These are phyloP conservation scores for Nematocida sp. DNA, from an alignment of 371 early-diverging fungal species.

Conservation along the genomic window DNA sequence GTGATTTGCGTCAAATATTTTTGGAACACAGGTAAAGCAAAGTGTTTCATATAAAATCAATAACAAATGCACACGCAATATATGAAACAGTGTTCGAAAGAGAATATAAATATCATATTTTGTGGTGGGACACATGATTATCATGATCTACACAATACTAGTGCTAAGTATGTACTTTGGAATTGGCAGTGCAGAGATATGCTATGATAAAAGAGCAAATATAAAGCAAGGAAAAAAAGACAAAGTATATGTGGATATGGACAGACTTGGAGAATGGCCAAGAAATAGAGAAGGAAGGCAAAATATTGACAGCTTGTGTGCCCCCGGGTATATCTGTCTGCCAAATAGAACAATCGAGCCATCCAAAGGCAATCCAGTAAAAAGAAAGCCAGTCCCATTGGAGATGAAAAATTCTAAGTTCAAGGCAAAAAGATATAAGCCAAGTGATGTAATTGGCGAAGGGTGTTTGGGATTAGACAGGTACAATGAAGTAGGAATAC, in stretches of 20 bases:
- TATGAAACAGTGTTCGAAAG: slow-evolving; percentile 50
- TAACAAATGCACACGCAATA: slow-evolving; percentile 9
- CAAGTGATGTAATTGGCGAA: not conserved
- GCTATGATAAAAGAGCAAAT: slow-evolving; percentile 19
- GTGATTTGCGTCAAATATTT: not conserved
- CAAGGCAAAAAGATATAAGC: not conserved
- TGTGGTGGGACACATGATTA: slow-evolving; percentile 4
- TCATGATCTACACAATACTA: not conserved
- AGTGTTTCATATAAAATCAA: slow-evolving; percentile 7
- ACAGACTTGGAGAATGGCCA: slow-evolving; percentile 14
- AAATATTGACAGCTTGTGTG: slow-evolving; percentile 25
- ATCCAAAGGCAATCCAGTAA: not conserved
- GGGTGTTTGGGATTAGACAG: slow-evolving; percentile 44
- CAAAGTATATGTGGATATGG: slow-evolving; percentile 12
- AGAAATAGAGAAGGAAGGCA: slow-evolving; percentile 10
- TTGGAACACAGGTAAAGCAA: slow-evolving; percentile 4
- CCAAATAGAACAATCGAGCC: not conserved
- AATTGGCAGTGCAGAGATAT: slow-evolving; percentile 2
- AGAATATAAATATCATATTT: slow-evolving; percentile 48
- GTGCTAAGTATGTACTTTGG: slow-evolving; percentile 3
- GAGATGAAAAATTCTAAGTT: not conserved
- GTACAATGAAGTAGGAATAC: slow-evolving; percentile 12
- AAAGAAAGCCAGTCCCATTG: not conserved
- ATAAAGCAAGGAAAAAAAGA: slow-evolving; percentile 2
- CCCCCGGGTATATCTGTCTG: slow-evolving; percentile 22